Evolutionary conservation across 179 eudicot genomes (phyloP).

Genomic region (Heliamphora pulchella): DNA sequence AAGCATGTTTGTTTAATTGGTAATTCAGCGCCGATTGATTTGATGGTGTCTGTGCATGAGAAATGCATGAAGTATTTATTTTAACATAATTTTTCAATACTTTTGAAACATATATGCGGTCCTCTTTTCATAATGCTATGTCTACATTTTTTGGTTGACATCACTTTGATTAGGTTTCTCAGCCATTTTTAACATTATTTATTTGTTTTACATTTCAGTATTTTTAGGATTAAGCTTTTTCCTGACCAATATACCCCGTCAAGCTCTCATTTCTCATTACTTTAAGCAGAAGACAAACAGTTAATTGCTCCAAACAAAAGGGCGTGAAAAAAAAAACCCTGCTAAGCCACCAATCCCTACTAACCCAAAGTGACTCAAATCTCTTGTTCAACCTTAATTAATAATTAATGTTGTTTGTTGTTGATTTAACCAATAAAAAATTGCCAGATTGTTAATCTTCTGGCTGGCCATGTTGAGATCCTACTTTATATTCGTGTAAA

Average conservation of each 20-base stretch:
- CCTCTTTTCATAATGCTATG: neutral
- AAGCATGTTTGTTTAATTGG: neutral
- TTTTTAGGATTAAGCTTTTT: no score
- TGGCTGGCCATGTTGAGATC: neutral
- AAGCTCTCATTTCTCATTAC: neutral
- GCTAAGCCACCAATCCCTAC: no score
- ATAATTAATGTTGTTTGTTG: no score
- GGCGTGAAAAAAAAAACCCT: no score
- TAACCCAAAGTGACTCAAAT: no score
- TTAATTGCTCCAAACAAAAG: neutral
- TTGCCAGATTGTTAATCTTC: conserved; percentile 2
- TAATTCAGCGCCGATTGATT: neutral
- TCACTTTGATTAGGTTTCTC: neutral
- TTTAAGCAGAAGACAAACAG: neutral
- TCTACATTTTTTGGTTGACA: neutral
- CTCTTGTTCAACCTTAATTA: no score
- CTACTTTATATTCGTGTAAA: neutral
- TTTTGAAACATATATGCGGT: neutral
- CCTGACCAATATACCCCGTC: neutral
- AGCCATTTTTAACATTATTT: no score
- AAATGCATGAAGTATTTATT: neutral
- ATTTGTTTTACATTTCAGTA: no score
- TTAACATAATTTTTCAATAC: neutral
- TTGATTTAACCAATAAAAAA: no score
- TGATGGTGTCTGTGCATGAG: neutral